Percentiles rank a stretch among this genome's conserved stretches.
phyloP scores from a whole-genome alignment of 768 basidiomycete species.

The Hydnomerulius pinastri region DNA sequence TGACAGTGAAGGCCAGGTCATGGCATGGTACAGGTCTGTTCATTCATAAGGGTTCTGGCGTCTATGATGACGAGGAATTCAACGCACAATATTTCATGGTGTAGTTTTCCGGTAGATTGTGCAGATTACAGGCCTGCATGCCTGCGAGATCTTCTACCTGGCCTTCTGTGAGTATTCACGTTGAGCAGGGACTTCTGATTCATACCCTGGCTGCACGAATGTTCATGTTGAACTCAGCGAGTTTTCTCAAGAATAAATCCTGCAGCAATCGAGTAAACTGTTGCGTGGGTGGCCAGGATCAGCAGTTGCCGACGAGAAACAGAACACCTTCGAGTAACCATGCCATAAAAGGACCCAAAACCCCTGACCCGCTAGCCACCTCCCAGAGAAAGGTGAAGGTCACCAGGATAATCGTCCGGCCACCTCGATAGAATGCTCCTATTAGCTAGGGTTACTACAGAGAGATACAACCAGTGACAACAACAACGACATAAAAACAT shows the following conservation, averaged over 20 bases:
- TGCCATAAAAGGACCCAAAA: constrained; percentile 17
- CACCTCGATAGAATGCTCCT: too few relatives aligned
- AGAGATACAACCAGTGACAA: constrained; percentile 24
- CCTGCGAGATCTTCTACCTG: constrained; percentile 87
- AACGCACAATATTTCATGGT: constrained; percentile 74
- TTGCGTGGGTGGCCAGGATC: neutral
- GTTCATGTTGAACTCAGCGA: constrained; percentile 23
- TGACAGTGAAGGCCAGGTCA: constrained; percentile 93
- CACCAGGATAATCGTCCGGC: too few relatives aligned
- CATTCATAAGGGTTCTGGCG: neutral
- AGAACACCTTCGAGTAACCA: too few relatives aligned
- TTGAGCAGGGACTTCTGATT: neutral
- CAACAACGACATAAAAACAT: constrained; percentile 23
- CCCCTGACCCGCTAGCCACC: too few relatives aligned
- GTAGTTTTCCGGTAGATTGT: constrained; percentile 93
- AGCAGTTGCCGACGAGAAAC: too few relatives aligned
- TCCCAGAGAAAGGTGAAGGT: too few relatives aligned
- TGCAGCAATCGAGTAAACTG: neutral
- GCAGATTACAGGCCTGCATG: constrained; percentile 93
- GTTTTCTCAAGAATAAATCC: neutral
- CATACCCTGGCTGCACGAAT: constrained; percentile 32
- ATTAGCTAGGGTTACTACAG: constrained; percentile 16
- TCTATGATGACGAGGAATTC: neutral
- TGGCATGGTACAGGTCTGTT: constrained; percentile 82
- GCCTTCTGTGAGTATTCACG: constrained; percentile 17